Base-by-base conservation (phyloP, 352 stramenopile species). In the Globisporangium solare region DNA sequence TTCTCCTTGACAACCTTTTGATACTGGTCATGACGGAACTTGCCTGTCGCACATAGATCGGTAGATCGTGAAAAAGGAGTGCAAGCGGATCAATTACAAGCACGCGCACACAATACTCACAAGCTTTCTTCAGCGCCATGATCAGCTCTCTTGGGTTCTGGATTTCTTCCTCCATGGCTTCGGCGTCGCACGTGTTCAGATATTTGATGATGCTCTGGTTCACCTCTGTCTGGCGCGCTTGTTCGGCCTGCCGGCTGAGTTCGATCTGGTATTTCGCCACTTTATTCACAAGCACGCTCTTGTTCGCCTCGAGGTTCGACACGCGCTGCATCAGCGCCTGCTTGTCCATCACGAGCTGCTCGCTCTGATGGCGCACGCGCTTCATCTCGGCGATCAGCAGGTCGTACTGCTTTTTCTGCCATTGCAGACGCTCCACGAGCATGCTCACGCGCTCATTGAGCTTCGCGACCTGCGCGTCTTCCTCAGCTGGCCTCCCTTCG, bases 1-100 rank as follows among this genome's bases (percentile, higher is more conserved):
- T 92, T 92, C 46, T 92, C 82, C 52, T 87, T 88, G 35, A 92
- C 76, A 13, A 77, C 82, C 56, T 92, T 90, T 54, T 89, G 68
- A 54, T 90, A 92, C 73, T 92, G 82, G 40, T 92, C 80, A 56
- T 89, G 79, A 6, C 82, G 77, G 53, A 90, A 92, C 43, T 80
- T 77, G 54, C 63, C 62, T 69, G 43, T 8, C 22, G n/a, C 18
- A 48, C 21, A 15, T 45, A n/a, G 12, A 43, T 35, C 22, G 1
- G 35, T 8, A 42, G 12, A 24, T 15, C 15, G 41, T 45, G n/a
- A 50, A 18, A 35, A 7, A 41, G 15, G 13, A 3, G 45, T 41
- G n/a, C 18, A 8, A 5, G 35, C 42, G 18, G n/a, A 7, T 18
- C 46, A 3, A 43, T n/a, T n/a, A 6, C 6, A 51, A 15, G 37